Percentiles rank a stretch among this genome's conserved stretches.
Evolutionary conservation across 1,139 yeast genomes (phyloP).

Genomic region (Yamadazyma dendronema): DNA sequence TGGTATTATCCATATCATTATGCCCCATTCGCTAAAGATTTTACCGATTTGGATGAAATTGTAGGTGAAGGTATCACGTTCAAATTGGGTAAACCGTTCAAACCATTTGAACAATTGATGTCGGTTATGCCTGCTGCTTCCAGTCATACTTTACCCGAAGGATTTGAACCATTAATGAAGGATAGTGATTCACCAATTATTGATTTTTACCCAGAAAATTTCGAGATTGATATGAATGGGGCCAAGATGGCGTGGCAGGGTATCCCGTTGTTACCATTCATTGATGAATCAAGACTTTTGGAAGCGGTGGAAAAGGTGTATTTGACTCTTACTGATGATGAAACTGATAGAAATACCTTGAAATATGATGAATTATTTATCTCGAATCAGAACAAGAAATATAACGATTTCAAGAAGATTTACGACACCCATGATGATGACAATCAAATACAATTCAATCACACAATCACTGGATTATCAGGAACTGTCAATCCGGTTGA

Average conservation of each 20-base stretch:
- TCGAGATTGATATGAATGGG: constrained; percentile 93
- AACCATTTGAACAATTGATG: constrained; percentile 96
- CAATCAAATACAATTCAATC: constrained; percentile 36
- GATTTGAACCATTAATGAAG: constrained; percentile 82
- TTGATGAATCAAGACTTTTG: constrained; percentile 76
- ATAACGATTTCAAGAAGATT: constrained; percentile 30
- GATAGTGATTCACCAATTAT: constrained; percentile 78
- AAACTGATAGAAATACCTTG: constrained; percentile 64
- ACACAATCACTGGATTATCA: constrained; percentile 57
- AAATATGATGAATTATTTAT: constrained; percentile 61
- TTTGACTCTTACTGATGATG: constrained; percentile 62
- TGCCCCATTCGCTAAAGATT: constrained; percentile 96
- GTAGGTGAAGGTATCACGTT: constrained; percentile 60
- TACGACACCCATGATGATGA: constrained; percentile 33
- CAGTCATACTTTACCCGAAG: constrained; percentile 83
- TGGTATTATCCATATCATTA: constrained; percentile 98
- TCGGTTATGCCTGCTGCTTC: constrained; percentile 97
- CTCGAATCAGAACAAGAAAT: constrained; percentile 55
- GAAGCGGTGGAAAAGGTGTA: constrained; percentile 67
- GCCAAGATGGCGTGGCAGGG: constrained; percentile 96
- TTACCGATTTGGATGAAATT: constrained; percentile 49
- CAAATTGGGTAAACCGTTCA: constrained; percentile 73
- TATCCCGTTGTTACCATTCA: constrained; percentile 84
- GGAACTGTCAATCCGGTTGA: constrained; percentile 55
- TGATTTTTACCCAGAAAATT: constrained; percentile 88